Base-by-base conservation (phyloP, 805 yeast genomes). In the Wickerhamiella slavikovae region DNA sequence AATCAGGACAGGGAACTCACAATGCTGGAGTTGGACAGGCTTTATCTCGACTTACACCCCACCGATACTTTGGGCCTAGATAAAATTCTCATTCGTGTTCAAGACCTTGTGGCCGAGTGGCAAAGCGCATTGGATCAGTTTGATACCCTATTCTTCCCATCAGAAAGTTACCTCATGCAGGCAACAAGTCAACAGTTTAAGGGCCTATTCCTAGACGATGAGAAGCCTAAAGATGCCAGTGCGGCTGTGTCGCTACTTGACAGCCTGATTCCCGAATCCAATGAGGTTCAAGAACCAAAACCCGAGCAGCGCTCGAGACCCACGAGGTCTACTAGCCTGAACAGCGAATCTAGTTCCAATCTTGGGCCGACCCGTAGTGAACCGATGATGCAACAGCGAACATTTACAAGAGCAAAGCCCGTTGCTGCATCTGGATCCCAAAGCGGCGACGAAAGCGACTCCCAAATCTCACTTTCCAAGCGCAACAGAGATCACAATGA, bases 151-250 rank as follows among this genome's bases (percentile, higher is more conserved):
- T 89, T 65, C 45, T 62, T 85, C 35, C 96, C 96, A 1, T 70
- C 92, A 6, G 96, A 89, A 48, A 78, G 73, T 43, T 98, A 89
- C 60, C 77, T 89, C 39, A 71, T 92, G 4, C 62, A 79, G 37
- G 77, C 89, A 25, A 83, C 98, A 2, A 76, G 93, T 3, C 72
- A 73, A 41, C 96, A 85, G 45, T 55, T 85, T 42, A 68, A 71
- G 35, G 75, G 72, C 39, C 60, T 83, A 28, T 71, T 85, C 39
- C 52, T 66, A 29, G 43, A 35, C 18, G 34, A 28, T n/a, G 31
- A 34, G 11, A 41, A 34, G 11, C 19, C 24, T 3, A 25, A 25
- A 13, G 15, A 12, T 15, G 28, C 17, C 34, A 24, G 32, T 32
- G 20, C 38, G 34, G 36, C 20, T 35, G 19, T 20, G 7, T n/a